Conservation (phyloP, 371 early-diverging fungal species). For the Mortierella sp. region DNA sequence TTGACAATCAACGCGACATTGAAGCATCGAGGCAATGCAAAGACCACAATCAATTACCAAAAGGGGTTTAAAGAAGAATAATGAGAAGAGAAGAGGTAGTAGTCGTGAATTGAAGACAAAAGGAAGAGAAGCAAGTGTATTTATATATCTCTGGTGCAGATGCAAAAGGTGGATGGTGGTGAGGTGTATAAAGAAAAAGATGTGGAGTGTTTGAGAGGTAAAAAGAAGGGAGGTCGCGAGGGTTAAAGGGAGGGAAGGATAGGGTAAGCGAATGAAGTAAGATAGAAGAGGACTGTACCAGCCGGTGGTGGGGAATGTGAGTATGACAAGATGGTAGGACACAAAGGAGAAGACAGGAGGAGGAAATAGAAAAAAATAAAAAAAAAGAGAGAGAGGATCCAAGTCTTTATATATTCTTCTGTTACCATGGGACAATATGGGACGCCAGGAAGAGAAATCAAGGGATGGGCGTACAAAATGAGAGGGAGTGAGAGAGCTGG, state of each 20-base stretch:
- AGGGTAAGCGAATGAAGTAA: not conserved
- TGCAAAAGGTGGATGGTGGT: not conserved
- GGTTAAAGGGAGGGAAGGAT: not conserved
- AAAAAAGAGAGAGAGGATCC: not conserved
- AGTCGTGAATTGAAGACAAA: not conserved
- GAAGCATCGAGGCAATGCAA: not conserved
- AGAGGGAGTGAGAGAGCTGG: not conserved
- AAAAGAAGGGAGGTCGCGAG: not conserved
- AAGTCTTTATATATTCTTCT: not conserved
- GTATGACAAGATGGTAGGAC: not conserved
- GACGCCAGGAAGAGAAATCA: not conserved
- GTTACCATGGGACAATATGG: not conserved
- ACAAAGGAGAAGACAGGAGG: conserved; percentile 2
- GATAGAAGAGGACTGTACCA: not conserved
- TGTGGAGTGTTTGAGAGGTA: conserved; percentile 3
- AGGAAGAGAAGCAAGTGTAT: not conserved
- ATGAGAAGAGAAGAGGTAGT: not conserved
- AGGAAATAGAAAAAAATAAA: not conserved
- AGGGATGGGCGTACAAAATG: conserved; percentile 4
- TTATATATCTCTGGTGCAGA: not conserved
- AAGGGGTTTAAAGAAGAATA: not conserved
- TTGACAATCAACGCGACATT: not conserved
- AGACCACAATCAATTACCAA: not conserved
- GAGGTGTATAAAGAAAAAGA: not conserved
- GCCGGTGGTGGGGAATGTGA: conserved; percentile 13